These are phyloP conservation scores for Yamadazyma sp. DNA, from an alignment of 1,139 yeast genomes.

Conservation along the genomic window DNA sequence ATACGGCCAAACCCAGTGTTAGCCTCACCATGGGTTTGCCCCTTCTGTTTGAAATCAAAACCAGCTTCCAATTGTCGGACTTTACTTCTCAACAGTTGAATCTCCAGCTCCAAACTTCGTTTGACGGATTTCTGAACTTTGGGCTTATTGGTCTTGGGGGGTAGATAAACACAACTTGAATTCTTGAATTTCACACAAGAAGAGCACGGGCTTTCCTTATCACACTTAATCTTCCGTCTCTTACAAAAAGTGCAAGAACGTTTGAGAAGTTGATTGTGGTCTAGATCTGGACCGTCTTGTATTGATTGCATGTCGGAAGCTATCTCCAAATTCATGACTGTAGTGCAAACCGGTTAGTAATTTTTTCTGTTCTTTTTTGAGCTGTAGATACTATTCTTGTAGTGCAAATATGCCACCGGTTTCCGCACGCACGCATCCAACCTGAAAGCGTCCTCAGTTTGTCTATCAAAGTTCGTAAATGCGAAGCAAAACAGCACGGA, in stretches of 20 bases:
- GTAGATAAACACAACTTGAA: slow-evolving; percentile 14
- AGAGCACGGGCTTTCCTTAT: slow-evolving; percentile 29
- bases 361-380: no score
- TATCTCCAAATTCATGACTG: no score
- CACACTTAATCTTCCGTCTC: slow-evolving; percentile 40
- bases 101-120: slow-evolving; percentile 13
- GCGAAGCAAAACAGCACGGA: no score
- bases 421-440: no score
- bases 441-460: no score
- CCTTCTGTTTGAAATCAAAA: background rate
- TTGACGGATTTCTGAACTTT: slow-evolving; percentile 6
- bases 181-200: slow-evolving; percentile 25
- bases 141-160: slow-evolving; percentile 7
- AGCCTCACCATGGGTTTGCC: no score
- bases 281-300: background rate
- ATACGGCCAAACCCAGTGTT: background rate
- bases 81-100: slow-evolving; percentile 8
- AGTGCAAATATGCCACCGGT: no score
- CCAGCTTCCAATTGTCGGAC: background rate
- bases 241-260: slow-evolving; percentile 37
- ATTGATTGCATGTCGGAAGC: background rate
- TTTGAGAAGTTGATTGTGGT: background rate
- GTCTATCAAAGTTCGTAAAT: no score
- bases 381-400: no score
- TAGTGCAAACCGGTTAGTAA: no score